phyloP scores from a whole-genome alignment of 352 stramenopile genomes.

The Pythium dissimile region DNA sequence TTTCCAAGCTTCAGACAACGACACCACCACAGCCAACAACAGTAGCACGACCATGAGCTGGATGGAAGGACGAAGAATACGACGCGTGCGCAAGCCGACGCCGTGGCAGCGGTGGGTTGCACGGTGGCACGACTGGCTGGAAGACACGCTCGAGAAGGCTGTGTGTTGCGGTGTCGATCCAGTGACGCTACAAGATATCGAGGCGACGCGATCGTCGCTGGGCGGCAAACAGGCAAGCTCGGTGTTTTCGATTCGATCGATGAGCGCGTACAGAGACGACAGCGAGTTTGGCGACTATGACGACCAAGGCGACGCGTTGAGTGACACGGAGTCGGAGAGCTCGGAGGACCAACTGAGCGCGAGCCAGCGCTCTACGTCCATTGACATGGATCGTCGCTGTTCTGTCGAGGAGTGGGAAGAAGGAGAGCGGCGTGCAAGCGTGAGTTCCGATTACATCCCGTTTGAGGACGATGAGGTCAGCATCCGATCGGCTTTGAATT shows the following conservation, averaged over 20 bases:
- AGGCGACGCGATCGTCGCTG: conserved; percentile 2
- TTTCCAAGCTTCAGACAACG: no score
- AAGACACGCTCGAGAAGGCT: conserved; percentile 18
- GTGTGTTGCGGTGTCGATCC: conserved; percentile 23
- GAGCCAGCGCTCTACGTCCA: not conserved
- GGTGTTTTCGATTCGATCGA: conserved; percentile 18
- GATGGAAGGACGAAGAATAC: conserved; percentile 16
- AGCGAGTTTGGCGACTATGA: conserved; percentile 10
- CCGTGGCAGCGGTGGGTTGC: conserved; percentile 12
- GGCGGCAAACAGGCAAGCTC: conserved; percentile 12
- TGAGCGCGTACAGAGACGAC: conserved; percentile 10
- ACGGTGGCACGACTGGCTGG: conserved; percentile 17
- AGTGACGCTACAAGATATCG: not conserved
- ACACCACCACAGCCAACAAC: not conserved
- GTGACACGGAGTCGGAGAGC: conserved; percentile 26
- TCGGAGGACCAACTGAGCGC: not conserved
- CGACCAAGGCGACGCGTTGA: not conserved
- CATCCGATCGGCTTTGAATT: no score
- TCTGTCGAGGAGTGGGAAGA: conserved; percentile 8
- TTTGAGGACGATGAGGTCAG: conserved; percentile 18
- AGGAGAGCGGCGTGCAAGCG: not conserved
- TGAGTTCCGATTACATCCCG: conserved; percentile 19
- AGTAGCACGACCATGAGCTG: conserved; percentile 1
- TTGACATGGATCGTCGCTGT: conserved; percentile 13
- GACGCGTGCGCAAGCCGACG: conserved; percentile 19